Percentiles rank a stretch among this genome's conserved stretches.
These are phyloP conservation scores for Ogataea glucozyma DNA, from an alignment of 805 yeast species.

Conservation along the genomic window DNA sequence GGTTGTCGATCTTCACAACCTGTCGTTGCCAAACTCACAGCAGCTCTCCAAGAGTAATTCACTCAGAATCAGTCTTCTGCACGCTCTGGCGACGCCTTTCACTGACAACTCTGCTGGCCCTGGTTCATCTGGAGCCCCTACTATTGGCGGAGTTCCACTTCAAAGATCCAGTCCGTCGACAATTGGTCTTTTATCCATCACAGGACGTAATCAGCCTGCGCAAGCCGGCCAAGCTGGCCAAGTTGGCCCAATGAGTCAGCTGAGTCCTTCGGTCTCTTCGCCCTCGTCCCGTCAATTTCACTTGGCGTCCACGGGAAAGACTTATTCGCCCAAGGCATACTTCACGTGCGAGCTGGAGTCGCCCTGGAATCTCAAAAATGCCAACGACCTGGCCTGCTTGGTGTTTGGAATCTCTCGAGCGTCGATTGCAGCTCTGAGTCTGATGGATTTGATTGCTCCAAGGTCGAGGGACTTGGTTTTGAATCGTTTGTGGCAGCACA, in stretches of 20 bases:
- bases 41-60: conserved; percentile 40
- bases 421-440: conserved; percentile 59
- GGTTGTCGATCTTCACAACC: conserved; percentile 57
- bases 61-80: conserved; percentile 49
- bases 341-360: conserved; percentile 71
- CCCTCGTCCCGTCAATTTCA: conserved; percentile 45
- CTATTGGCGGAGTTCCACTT: conserved; percentile 30
- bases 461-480: conserved; percentile 72
- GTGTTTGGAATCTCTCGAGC: conserved; percentile 78
- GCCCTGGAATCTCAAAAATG: conserved; percentile 82
- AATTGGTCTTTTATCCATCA: conserved; percentile 27
- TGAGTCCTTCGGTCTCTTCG: neutral
- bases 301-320: conserved; percentile 66
- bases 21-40: conserved; percentile 48
- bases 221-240: too few relatives aligned
- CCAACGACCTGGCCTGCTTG: conserved; percentile 86
- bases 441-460: conserved; percentile 76
- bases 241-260: too few relatives aligned
- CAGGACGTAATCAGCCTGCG: too few relatives aligned
- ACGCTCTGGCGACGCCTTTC: conserved; percentile 71
- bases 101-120: conserved; percentile 39
- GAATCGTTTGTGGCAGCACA: conserved; percentile 47
- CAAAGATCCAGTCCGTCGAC: conserved; percentile 27
- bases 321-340: conserved; percentile 75
- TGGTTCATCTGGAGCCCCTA: conserved; percentile 6